These are phyloP conservation scores for Vitis riparia DNA, from an alignment of 164 flowering plant genomes.

Conservation along the genomic window DNA sequence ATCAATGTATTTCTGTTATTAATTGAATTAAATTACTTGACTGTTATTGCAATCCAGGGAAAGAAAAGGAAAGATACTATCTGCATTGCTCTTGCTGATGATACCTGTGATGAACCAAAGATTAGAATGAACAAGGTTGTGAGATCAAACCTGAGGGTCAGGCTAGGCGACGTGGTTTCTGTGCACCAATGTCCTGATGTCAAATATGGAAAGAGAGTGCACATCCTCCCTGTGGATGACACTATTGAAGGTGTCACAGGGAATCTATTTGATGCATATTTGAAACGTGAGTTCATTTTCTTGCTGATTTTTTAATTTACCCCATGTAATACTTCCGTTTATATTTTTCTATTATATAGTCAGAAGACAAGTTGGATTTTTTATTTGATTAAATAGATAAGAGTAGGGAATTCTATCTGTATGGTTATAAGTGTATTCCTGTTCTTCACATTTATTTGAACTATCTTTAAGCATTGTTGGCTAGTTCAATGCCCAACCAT, in stretches of 20 bases:
- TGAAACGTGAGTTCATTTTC: slow-evolving; percentile 62
- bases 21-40: too few relatives aligned
- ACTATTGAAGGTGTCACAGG: slow-evolving; percentile 86
- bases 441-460: too few relatives aligned
- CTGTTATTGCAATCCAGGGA: slow-evolving; percentile 37
- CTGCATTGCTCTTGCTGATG: slow-evolving; percentile 91
- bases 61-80: slow-evolving; percentile 84
- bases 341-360: too few relatives aligned
- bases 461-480: too few relatives aligned
- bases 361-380: too few relatives aligned
- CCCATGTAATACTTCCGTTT: too few relatives aligned
- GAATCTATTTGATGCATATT: slow-evolving; percentile 77
- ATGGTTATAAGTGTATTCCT: too few relatives aligned
- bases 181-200: slow-evolving; percentile 87
- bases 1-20: too few relatives aligned
- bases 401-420: too few relatives aligned
- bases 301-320: neutral
- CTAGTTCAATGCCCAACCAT: too few relatives aligned
- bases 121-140: slow-evolving; percentile 90
- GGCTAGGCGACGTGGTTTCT: slow-evolving; percentile 88
- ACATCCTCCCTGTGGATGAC: slow-evolving; percentile 84
- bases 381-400: too few relatives aligned
- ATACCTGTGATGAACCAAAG: slow-evolving; percentile 84
- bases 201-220: slow-evolving; percentile 84
- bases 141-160: slow-evolving; percentile 74